Conservation (phyloP, 306 rosid species). For the Lupinus albus region DNA sequence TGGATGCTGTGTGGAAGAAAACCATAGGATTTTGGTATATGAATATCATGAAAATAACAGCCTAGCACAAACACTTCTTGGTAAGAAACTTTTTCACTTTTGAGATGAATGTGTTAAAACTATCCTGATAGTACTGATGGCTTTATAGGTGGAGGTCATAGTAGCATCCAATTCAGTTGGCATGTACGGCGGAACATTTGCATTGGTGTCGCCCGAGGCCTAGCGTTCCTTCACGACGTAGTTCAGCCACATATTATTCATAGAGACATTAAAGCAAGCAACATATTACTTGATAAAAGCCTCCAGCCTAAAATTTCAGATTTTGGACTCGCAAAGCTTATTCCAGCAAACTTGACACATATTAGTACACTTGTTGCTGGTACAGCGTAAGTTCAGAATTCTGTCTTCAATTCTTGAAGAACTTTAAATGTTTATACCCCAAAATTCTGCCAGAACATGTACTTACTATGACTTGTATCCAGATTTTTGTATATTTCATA, state of each 20-base stretch:
- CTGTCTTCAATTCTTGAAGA: slow-evolving; percentile 5
- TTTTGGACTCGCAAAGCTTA: slow-evolving; percentile 79
- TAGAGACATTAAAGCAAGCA: slow-evolving; percentile 84
- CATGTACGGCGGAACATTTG: slow-evolving; percentile 58
- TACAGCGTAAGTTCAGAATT: slow-evolving; percentile 61
- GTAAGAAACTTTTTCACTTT: slow-evolving; percentile 40
- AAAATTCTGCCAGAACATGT: slow-evolving; percentile 5
- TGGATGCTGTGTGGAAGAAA: slow-evolving; percentile 69
- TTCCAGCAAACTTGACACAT: slow-evolving; percentile 60
- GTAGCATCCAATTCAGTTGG: slow-evolving; percentile 63
- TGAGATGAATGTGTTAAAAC: slow-evolving; percentile 10
- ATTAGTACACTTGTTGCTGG: slow-evolving; percentile 78
- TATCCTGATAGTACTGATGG: slow-evolving; percentile 33
- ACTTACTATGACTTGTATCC: neutral
- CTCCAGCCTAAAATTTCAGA: slow-evolving; percentile 70
- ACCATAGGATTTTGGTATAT: slow-evolving; percentile 73
- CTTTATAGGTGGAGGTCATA: slow-evolving; percentile 53
- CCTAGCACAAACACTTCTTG: slow-evolving; percentile 65
- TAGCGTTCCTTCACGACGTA: slow-evolving; percentile 68
- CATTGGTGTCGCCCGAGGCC: slow-evolving; percentile 69
- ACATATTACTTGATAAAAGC: slow-evolving; percentile 66
- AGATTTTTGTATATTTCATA: neutral
- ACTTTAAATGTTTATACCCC: neutral
- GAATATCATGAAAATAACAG: slow-evolving; percentile 78
- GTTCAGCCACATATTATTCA: slow-evolving; percentile 73